These are phyloP conservation scores for Neofusicoccum sp. DNA, from an alignment of 2,329 filamentous ascomycete species.

Conservation along the genomic window DNA sequence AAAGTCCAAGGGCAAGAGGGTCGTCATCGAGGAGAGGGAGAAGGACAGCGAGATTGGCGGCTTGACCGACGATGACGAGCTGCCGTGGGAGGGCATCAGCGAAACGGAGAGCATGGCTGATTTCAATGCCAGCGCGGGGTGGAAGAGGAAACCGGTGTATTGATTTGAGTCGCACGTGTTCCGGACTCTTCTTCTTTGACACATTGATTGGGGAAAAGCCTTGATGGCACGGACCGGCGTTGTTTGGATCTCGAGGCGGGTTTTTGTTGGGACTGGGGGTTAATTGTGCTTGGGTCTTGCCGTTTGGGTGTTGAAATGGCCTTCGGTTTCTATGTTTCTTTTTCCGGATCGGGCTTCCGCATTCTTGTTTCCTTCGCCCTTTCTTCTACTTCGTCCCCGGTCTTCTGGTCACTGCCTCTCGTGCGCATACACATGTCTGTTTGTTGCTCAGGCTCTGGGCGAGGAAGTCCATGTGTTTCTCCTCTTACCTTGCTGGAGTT, in stretches of 20 bases:
- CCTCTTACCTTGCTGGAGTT: background rate
- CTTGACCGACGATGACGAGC: constrained; percentile 36
- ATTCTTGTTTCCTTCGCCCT: background rate
- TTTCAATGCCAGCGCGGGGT: background rate
- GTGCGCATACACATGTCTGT: background rate
- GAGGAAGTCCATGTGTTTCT: background rate
- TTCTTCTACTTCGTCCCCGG: background rate
- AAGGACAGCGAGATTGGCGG: constrained; percentile 33
- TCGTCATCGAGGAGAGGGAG: constrained; percentile 40
- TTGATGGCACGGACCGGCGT: background rate
- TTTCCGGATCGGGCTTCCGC: background rate
- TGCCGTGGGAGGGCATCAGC: constrained; percentile 44
- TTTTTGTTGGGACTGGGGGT: background rate
- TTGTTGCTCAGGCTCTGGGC: too few relatives aligned
- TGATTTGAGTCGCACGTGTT: background rate
- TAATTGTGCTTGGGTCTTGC: background rate
- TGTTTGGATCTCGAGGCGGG: background rate
- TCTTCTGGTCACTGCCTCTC: background rate
- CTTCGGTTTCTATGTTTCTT: constrained; percentile 4
- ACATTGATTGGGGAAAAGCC: background rate
- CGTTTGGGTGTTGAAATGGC: background rate
- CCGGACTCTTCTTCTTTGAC: background rate
- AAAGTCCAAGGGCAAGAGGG: constrained; percentile 35
- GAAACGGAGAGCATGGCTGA: constrained; percentile 27
- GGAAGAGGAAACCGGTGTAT: constrained; percentile 7